phyloP scores from a whole-genome alignment of 495 filamentous ascomycete genomes.

The Xylaria longipes region DNA sequence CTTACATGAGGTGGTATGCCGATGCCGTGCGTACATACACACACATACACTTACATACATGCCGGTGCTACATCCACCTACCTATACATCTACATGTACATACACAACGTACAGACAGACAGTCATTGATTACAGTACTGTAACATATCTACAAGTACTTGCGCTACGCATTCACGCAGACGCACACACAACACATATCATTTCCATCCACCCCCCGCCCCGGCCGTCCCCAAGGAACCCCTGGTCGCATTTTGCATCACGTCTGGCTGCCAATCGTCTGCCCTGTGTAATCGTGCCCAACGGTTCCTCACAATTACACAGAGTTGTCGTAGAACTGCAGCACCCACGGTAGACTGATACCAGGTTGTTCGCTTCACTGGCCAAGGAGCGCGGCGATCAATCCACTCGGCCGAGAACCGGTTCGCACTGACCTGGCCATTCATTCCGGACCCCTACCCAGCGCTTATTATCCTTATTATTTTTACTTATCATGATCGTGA shows the following conservation, averaged over 20 bases:
- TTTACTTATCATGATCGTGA: conserved; percentile 5
- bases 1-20: conserved; percentile 22
- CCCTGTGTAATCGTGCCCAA: conserved; percentile 10
- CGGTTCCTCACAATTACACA: conserved; percentile 5
- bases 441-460: not conserved
- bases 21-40: conserved; percentile 25
- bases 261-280: not conserved
- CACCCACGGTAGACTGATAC: not conserved
- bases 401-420: conserved; percentile 27
- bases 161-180: conserved; percentile 3
- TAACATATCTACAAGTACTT: conserved; percentile 5
- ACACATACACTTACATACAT: not conserved
- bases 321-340: conserved; percentile 8
- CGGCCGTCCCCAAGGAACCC: not conserved
- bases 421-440: conserved; percentile 10
- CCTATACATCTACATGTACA: not conserved
- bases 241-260: conserved; percentile 14
- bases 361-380: not conserved
- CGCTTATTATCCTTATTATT: conserved; percentile 5
- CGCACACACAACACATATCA: conserved; percentile 12
- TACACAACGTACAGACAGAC: not conserved
- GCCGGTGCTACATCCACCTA: not conserved
- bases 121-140: not conserved
- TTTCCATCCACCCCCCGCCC: not conserved
- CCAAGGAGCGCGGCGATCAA: conserved; percentile 3